Base-by-base conservation (phyloP, 345 rosid species). In the Syzygium jambos region DNA sequence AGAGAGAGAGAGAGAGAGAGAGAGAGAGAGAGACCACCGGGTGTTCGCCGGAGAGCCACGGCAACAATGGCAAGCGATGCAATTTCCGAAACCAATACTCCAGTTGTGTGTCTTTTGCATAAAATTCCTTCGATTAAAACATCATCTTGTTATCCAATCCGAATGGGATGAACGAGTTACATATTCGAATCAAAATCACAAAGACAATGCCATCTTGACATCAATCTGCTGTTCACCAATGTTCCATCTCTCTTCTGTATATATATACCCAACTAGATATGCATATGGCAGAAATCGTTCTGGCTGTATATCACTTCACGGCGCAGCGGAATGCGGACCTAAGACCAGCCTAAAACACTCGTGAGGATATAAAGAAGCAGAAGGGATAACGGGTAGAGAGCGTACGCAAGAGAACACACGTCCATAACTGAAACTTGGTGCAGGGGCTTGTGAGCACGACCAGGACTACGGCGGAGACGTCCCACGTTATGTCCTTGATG, bases 381-480 rank as follows among this genome's bases (percentile, higher is more conserved):
- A 9, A 93, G 88, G 77, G 93, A 91, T 17, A 92, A 23, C 17
- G 95, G 94, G 53, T 91, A 92, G 9, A 92, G 87, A 49, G 87
- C 88, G 85, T 85, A 89, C 3, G 89, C 90, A 19, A 91, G 34
- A 25, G 34, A 25, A 92, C 86, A 13, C 93, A 56, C 6, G 91
- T 89, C 94, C 94, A 93, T 16, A 89, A 11, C 4, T 89, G 89
- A 68, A 92, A 87, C 68, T 87, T 87, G 88, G 90, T 85, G 80
- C 51, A 38, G 88, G 89, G 78, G 85, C 93, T 89, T 19, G 91
- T 85, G 27, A 92, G 52, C 77, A 93, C 91, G 1, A 85, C 78
- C 78, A 92, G 88, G 83, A 91, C 86, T 54, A 91, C 92, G 16
- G 94, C 91, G 9, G 95, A 91, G 29, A 91, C 92, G 78, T 87